These are phyloP conservation scores for Lolium multiflorum DNA, from an alignment of 176 grass and related monocot species.

Conservation along the genomic window DNA sequence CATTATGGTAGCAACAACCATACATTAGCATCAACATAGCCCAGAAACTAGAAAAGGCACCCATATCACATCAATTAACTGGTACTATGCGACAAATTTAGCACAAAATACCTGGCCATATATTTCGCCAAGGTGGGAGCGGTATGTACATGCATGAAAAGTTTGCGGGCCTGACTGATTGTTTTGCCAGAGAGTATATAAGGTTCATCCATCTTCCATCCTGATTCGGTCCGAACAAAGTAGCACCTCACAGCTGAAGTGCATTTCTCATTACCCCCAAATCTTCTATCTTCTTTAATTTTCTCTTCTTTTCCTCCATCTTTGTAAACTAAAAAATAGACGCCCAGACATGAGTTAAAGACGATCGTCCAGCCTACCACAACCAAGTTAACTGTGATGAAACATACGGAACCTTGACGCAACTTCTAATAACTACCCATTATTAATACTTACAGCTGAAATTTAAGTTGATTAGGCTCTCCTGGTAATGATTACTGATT, in stretches of 20 bases:
- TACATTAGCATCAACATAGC: slow-evolving; percentile 1
- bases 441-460: slow-evolving; percentile 1
- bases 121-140: slow-evolving; percentile 71
- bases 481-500: not conserved
- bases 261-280: slow-evolving; percentile 59
- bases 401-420: not conserved
- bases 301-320: slow-evolving; percentile 81
- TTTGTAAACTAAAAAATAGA: slow-evolving; percentile 64
- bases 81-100: not conserved
- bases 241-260: slow-evolving; percentile 70
- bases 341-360: not conserved
- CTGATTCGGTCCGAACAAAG: slow-evolving; percentile 77
- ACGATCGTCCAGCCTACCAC: not conserved
- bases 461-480: not conserved
- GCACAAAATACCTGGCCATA: slow-evolving; percentile 61
- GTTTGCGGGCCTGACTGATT: slow-evolving; percentile 54
- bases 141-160: slow-evolving; percentile 77
- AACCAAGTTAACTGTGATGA: not conserved
- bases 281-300: slow-evolving; percentile 42
- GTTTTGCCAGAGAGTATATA: slow-evolving; percentile 53
- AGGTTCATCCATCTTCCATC: slow-evolving; percentile 55
- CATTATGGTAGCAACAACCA: slow-evolving; percentile 23
- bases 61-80: slow-evolving; percentile 5
- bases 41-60: not conserved
- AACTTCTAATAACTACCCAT: not conserved